Percentiles rank a stretch among this genome's conserved stretches.
Conservation (phyloP, 164 flowering plant genomes). For the Nymphaea colorata region DNA sequence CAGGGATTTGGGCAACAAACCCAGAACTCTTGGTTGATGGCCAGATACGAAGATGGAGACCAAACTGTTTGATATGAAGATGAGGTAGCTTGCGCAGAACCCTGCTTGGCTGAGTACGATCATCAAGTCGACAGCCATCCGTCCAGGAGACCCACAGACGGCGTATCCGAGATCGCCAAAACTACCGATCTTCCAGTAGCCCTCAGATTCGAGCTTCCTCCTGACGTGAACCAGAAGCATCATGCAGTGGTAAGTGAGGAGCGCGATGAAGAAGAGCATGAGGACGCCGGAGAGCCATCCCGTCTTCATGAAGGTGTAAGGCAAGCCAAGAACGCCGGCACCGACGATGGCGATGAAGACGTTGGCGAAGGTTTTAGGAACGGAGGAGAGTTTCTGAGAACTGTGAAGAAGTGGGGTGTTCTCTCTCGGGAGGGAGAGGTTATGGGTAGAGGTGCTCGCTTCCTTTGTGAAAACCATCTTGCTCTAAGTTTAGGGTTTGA, state of each 20-base stretch:
- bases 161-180: slow-evolving; percentile 48
- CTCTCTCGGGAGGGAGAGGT: slow-evolving; percentile 25
- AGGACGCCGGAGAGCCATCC: slow-evolving; percentile 51
- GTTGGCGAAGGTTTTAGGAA: slow-evolving; percentile 73
- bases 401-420: slow-evolving; percentile 44
- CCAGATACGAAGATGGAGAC: slow-evolving; percentile 23
- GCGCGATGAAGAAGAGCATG: slow-evolving; percentile 35
- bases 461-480: slow-evolving; percentile 19
- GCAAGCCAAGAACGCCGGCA: slow-evolving; percentile 79
- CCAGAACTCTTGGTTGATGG: slow-evolving; percentile 3
- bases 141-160: slow-evolving; percentile 38
- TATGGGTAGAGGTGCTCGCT: slow-evolving; percentile 28
- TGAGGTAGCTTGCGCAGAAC: slow-evolving; percentile 36
- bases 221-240: slow-evolving; percentile 52
- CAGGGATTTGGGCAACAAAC: slow-evolving; percentile 26
- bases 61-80: slow-evolving; percentile 50
- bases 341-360: slow-evolving; percentile 84
- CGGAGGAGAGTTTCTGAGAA: slow-evolving; percentile 31
- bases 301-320: slow-evolving; percentile 62
- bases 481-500: not conserved
- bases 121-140: slow-evolving; percentile 37
- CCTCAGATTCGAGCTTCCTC: slow-evolving; percentile 22
- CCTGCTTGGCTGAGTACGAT: slow-evolving; percentile 53
- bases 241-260: slow-evolving; percentile 59
- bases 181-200: slow-evolving; percentile 21